Percentiles rank a stretch among this genome's conserved stretches.
Evolutionary conservation across 768 basidiomycete species (phyloP).

Genomic region (Sarcodon sp.): DNA sequence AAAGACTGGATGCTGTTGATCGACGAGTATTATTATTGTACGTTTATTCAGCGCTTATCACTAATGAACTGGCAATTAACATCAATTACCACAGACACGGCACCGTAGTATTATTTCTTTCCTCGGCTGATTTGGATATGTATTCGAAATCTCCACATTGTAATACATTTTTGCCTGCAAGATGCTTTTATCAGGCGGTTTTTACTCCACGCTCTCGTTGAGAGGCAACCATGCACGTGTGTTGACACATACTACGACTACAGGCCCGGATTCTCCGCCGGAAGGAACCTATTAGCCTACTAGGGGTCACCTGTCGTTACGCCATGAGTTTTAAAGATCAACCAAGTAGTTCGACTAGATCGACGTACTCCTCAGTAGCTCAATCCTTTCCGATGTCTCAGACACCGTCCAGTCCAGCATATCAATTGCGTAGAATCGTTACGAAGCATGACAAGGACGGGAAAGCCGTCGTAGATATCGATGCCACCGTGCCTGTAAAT

Average conservation of each 20-base stretch:
- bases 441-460: constrained; percentile 34
- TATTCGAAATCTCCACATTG: neutral
- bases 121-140: constrained; percentile 6
- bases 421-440: constrained; percentile 31
- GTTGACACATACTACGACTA: no score
- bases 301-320: no score
- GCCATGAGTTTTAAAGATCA: no score
- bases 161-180: neutral
- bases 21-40: constrained; percentile 87
- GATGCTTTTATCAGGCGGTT: constrained; percentile 4
- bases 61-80: neutral
- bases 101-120: constrained; percentile 20
- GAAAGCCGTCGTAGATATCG: constrained; percentile 24
- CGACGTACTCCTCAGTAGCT: no score
- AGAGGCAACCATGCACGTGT: neutral
- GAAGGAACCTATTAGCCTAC: no score
- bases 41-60: constrained; percentile 15
- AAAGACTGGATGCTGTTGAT: constrained; percentile 85
- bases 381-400: no score
- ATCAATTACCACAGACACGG: constrained; percentile 21
- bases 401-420: no score
- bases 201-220: constrained; percentile 20
- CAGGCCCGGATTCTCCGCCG: no score
- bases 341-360: no score
- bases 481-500: constrained; percentile 13